These are phyloP conservation scores for Rhizopus delemar DNA, from an alignment of 371 early-diverging fungal genomes.

Conservation along the genomic window DNA sequence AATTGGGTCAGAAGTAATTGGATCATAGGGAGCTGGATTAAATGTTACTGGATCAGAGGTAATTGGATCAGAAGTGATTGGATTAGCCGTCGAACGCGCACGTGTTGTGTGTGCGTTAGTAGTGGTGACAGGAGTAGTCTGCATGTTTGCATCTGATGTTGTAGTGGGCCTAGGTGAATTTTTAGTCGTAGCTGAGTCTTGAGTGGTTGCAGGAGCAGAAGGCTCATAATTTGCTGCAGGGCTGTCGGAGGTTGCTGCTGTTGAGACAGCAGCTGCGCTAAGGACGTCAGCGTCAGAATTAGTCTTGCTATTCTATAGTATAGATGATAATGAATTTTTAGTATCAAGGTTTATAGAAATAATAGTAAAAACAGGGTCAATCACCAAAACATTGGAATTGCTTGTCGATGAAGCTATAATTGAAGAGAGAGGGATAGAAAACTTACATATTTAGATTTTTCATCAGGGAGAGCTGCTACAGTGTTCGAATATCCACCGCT, in stretches of 20 bases:
- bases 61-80: not conserved
- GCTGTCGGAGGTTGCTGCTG: not conserved
- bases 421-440: not conserved
- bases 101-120: slow-evolving; percentile 3
- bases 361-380: not conserved
- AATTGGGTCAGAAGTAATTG: no score
- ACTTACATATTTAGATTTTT: slow-evolving; percentile 12
- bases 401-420: not conserved
- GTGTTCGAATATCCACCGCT: not conserved
- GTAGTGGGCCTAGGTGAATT: not conserved
- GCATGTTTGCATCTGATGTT: no score
- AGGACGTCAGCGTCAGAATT: not conserved
- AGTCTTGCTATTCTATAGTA: not conserved
- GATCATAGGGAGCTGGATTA: no score
- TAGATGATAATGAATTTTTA: no score
- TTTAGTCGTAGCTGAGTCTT: slow-evolving; percentile 3
- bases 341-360: not conserved
- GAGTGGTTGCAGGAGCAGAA: slow-evolving; percentile 2
- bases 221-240: not conserved
- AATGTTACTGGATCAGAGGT: not conserved
- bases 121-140: slow-evolving; percentile 1
- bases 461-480: not conserved
- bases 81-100: slow-evolving; percentile 3
- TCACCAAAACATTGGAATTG: not conserved
- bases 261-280: not conserved